phyloP scores from a whole-genome alignment of 2,329 filamentous ascomycete genomes.

The Diplodia corticola region DNA sequence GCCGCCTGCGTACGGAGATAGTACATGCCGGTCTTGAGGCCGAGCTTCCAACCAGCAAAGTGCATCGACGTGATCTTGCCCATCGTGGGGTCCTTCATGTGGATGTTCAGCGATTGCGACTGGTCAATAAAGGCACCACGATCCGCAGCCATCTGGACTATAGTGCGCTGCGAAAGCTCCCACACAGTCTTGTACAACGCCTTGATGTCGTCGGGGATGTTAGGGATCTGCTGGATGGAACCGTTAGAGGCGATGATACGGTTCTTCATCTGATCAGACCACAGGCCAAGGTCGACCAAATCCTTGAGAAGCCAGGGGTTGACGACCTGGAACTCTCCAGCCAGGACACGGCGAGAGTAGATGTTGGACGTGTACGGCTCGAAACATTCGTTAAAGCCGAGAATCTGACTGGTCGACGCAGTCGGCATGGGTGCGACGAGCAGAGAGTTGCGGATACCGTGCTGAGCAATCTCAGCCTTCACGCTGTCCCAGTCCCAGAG shows the following conservation, averaged over 20 bases:
- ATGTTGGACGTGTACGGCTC: slow-evolving; percentile 99
- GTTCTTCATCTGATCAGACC: slow-evolving; percentile 99
- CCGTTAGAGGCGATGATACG: slow-evolving; percentile 97
- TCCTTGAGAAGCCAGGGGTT: slow-evolving; percentile 99
- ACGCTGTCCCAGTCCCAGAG: slow-evolving; percentile 95
- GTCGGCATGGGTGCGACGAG: slow-evolving; percentile 97
- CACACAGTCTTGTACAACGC: slow-evolving; percentile 98
- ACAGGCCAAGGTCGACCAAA: slow-evolving; percentile 93
- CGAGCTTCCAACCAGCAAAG: slow-evolving; percentile 98
- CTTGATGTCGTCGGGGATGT: slow-evolving; percentile 95
- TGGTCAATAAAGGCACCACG: slow-evolving; percentile 98
- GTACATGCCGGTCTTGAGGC: slow-evolving; percentile 99
- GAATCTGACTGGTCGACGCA: slow-evolving; percentile 93
- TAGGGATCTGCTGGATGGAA: slow-evolving; percentile 94
- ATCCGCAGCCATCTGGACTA: slow-evolving; percentile 97
- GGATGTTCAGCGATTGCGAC: slow-evolving; percentile 98
- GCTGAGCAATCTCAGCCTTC: slow-evolving; percentile 87
- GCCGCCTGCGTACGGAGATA: slow-evolving; percentile 98
- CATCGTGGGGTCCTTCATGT: slow-evolving; percentile 99
- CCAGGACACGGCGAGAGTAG: slow-evolving; percentile 95
- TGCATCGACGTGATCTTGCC: slow-evolving; percentile 99
- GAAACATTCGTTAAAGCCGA: slow-evolving; percentile 99
- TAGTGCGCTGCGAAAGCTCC: slow-evolving; percentile 95
- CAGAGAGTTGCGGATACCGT: slow-evolving; percentile 93
- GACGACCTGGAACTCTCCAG: slow-evolving; percentile 98